A percentile compares a stretch with the other conserved stretches of the same genome.
These are phyloP conservation scores for Sodiomyces alkalinus DNA, from an alignment of 2,329 filamentous ascomycete species.

Conservation along the genomic window DNA sequence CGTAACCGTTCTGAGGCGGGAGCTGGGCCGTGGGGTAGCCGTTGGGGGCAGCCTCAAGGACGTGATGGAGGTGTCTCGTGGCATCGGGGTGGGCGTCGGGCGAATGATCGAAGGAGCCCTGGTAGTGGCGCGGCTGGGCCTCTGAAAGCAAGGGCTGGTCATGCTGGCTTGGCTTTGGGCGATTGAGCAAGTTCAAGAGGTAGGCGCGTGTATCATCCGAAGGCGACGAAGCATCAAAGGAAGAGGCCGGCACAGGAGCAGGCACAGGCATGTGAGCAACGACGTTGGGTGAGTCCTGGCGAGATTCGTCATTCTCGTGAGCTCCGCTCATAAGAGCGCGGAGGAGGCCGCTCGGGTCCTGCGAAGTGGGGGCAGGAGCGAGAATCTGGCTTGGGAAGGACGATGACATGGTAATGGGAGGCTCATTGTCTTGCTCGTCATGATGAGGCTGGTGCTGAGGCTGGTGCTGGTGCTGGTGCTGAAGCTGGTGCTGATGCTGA, in stretches of 20 bases:
- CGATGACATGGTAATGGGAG: conserved; percentile 11
- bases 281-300: conserved; percentile 11
- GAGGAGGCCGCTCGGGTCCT: conserved; percentile 41
- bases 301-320: conserved; percentile 29
- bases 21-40: conserved; percentile 6
- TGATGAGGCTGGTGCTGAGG: conserved; percentile 9
- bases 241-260: conserved; percentile 14
- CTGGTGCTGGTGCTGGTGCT: conserved; percentile 6
- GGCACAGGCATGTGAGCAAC: conserved; percentile 9
- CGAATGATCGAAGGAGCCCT: conserved; percentile 25
- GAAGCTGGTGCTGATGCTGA: conserved; percentile 4
- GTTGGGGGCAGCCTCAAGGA: conserved; percentile 8
- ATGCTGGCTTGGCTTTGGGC: conserved; percentile 51
- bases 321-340: conserved; percentile 46
- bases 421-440: conserved; percentile 8
- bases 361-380: conserved; percentile 38
- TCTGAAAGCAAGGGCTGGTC: conserved; percentile 29
- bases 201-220: conserved; percentile 66
- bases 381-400: conserved; percentile 29
- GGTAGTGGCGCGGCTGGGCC: conserved; percentile 24
- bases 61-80: conserved; percentile 5
- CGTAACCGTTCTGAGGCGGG: conserved; percentile 8
- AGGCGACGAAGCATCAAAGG: conserved; percentile 34
- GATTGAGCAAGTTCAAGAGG: conserved; percentile 72
- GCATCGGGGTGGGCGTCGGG: conserved; percentile 15